Conservation (phyloP, 1,284 basidiomycete species). For the Ustilago nuda region DNA sequence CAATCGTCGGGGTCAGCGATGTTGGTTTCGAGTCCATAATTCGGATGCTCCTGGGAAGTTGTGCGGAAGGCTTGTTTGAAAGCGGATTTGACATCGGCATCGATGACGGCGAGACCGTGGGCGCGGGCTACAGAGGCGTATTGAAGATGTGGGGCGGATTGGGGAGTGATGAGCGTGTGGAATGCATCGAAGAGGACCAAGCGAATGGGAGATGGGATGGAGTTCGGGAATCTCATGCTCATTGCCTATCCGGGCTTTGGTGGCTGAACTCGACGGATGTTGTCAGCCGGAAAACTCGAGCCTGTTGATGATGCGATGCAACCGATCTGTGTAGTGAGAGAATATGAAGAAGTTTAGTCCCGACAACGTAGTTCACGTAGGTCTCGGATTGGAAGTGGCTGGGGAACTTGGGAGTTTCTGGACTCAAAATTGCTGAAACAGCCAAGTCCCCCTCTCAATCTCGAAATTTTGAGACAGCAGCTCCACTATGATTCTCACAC, state of each 20-base stretch:
- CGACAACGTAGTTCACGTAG: too few species aligned
- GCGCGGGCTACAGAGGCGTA: conserved; percentile 40
- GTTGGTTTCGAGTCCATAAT: conserved; percentile 44
- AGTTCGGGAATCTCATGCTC: conserved; percentile 9
- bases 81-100: conserved; percentile 28
- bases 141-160: conserved; percentile 47
- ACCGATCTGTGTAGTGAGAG: too few species aligned
- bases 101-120: conserved; percentile 23
- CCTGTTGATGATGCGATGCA: too few species aligned
- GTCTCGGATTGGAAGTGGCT: too few species aligned
- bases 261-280: too few species aligned
- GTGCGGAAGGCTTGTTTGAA: conserved; percentile 51
- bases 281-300: too few species aligned
- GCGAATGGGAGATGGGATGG: conserved; percentile 23
- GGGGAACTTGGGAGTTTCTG: too few species aligned
- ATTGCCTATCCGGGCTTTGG: background rate
- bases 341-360: too few species aligned
- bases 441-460: too few species aligned
- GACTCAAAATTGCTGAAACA: too few species aligned
- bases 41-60: conserved; percentile 36
- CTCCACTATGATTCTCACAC: too few species aligned
- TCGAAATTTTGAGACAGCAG: too few species aligned
- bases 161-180: conserved; percentile 51
- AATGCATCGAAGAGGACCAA: conserved; percentile 57
- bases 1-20: conserved; percentile 50